Percentiles rank a stretch among this genome's conserved stretches.
Evolutionary conservation across 1,139 yeast genomes (phyloP).

Genomic region (Yamadazyma sp.): DNA sequence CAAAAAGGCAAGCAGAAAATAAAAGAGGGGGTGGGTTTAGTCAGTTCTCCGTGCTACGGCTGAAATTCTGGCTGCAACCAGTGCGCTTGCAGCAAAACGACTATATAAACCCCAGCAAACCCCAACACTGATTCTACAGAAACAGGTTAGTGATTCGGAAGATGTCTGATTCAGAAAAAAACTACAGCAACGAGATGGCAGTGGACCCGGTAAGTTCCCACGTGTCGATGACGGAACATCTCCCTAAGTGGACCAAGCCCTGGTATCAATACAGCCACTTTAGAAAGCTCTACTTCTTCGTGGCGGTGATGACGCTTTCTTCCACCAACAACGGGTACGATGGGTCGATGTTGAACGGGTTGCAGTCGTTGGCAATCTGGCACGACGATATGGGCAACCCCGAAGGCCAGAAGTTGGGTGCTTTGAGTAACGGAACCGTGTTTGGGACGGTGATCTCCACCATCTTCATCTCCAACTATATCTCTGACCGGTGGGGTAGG

Average conservation of each 20-base stretch:
- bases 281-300: too few relatives aligned
- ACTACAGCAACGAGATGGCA: too few relatives aligned
- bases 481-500: slow-evolving; percentile 31
- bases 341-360: slow-evolving; percentile 50
- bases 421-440: slow-evolving; percentile 6
- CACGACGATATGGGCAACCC: slow-evolving; percentile 36
- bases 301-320: slow-evolving; percentile 34
- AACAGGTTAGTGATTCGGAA: too few relatives aligned
- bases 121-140: too few relatives aligned
- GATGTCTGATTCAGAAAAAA: slow-evolving; percentile 1
- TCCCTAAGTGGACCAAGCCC: slow-evolving; percentile 12
- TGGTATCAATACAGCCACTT: background rate
- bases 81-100: too few relatives aligned
- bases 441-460: slow-evolving; percentile 4
- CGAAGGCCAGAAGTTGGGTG: slow-evolving; percentile 31
- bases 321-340: slow-evolving; percentile 54
- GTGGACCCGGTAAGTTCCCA: too few relatives aligned
- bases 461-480: slow-evolving; percentile 1
- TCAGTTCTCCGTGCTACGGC: background rate
- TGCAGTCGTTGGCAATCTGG: slow-evolving; percentile 45
- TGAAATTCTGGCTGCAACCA: too few relatives aligned
- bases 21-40: background rate
- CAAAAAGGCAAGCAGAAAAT: too few relatives aligned
- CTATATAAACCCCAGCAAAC: background rate
- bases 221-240: slow-evolving; percentile 4